Evolutionary conservation across 257 asterid species (phyloP), one percentile per base, ranked within the genome.

Genomic region (Rubia yunnanensis): DNA sequence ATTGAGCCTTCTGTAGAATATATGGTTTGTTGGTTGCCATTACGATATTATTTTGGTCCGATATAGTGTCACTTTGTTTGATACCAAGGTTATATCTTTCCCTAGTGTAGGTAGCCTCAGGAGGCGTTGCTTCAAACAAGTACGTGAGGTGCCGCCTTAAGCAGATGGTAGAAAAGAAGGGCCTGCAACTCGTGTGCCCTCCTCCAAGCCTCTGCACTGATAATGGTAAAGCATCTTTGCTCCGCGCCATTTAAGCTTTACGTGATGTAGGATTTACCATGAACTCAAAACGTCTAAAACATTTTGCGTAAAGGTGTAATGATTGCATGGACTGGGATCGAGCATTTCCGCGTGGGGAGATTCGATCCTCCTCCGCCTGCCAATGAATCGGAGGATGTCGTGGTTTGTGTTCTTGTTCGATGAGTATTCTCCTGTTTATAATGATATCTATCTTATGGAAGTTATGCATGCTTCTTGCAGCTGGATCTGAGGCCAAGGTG

Each of bases 261-360:
- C 0, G 18, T n/a, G 22, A 24, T 55, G 24, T 15, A 32, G 7
- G 14, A 31, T 46, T 58, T 32, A 35, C n/a, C 7, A 46, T 58
- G 35, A 55, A 54, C n/a, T 69, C 15, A 38, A 23, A 14, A 1
- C 1, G 38, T 30, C 62, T 32, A 31, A 14, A 32, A 44, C 32
- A 20, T 14, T 44, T 44, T 54, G 28, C 65, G 32, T 41, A 49
- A 53, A 94, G 99, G 99, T 17, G 96, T 90, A 26, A 94, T 90
- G 99, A 77, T 94, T 63, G 99, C 97, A 0, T 94, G 99, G 99
- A 78, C 97, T 48, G 97, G 97, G 60, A 85, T 94, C 17, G 99
- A 94, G 79, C 88, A 94, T 80, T 90, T 90, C 76, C 89, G 78
- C 5, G 41, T 81, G 88, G 99, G 97, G 67, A 77, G 99, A 80